Conservation (phyloP, 805 yeast species). For the Metschnikowia cubensis region DNA sequence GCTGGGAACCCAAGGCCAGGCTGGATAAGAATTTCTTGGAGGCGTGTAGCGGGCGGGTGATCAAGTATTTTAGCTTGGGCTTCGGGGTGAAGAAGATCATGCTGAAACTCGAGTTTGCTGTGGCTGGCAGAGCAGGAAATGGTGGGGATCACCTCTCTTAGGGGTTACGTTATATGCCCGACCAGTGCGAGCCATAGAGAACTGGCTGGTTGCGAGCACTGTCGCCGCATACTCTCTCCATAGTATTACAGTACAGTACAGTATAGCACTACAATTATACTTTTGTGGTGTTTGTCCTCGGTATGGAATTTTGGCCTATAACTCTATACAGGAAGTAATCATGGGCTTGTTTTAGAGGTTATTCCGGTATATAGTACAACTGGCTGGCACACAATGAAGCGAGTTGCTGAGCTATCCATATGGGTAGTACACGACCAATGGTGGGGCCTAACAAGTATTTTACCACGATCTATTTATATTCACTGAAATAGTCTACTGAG, state of each 20-base stretch:
- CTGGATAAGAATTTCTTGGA: slow-evolving; percentile 10
- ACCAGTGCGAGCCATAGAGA: neutral
- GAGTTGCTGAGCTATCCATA: no score
- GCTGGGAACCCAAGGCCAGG: slow-evolving; percentile 4
- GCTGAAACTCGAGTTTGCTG: neutral
- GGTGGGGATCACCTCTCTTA: neutral
- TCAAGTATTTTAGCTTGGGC: slow-evolving; percentile 14
- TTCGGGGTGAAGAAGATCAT: slow-evolving; percentile 16
- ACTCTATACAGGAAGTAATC: no score
- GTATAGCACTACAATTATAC: no score
- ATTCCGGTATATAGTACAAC: no score
- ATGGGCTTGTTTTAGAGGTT: no score
- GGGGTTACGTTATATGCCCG: neutral
- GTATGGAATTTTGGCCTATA: no score
- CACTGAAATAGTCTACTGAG: no score
- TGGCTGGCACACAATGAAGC: no score
- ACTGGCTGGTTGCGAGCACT: neutral
- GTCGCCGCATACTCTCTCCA: neutral
- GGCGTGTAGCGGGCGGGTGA: slow-evolving; percentile 16
- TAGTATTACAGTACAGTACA: neutral
- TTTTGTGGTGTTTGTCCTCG: neutral
- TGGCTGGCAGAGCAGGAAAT: neutral
- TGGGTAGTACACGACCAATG: no score
- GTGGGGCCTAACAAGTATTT: no score
- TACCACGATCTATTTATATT: no score